Percentiles rank a stretch among this genome's conserved stretches.
Conservation (phyloP, 163 green algal genomes). For the Volvox carteri region DNA sequence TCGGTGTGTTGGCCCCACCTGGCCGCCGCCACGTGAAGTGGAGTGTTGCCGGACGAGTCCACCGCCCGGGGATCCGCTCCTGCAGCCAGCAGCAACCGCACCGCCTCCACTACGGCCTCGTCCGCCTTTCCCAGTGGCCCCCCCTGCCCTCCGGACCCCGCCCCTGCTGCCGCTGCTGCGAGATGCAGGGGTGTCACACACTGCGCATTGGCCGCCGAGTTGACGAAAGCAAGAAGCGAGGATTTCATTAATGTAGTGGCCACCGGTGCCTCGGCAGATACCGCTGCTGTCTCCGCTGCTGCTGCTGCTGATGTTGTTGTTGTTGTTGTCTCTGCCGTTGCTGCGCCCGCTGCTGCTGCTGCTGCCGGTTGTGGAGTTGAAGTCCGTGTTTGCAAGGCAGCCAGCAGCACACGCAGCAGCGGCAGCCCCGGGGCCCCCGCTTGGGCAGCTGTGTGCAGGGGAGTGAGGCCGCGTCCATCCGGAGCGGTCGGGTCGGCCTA, state of each 20-base stretch:
- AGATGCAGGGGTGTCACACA: slow-evolving; percentile 45
- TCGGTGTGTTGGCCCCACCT: background rate
- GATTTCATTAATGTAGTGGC: no score
- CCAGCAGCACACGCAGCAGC: slow-evolving; percentile 36
- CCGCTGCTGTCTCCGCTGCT: background rate
- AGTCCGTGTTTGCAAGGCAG: no score
- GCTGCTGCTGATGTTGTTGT: no score
- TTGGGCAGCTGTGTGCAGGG: slow-evolving; percentile 38
- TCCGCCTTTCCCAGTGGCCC: background rate
- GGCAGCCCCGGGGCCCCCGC: background rate
- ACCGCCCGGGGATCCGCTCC: background rate
- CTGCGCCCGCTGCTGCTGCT: no score
- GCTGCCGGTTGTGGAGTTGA: background rate
- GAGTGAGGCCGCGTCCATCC: slow-evolving; percentile 36
- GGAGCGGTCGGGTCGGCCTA: slow-evolving; percentile 31
- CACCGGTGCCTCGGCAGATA: no score
- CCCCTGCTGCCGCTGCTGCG: background rate
- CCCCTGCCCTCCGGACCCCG: background rate
- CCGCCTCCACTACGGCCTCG: background rate
- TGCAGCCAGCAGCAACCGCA: background rate
- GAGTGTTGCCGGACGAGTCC: slow-evolving; percentile 29
- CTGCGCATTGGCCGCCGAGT: slow-evolving; percentile 7
- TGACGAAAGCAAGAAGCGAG: background rate
- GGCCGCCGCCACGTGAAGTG: slow-evolving; percentile 38
- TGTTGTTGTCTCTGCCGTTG: no score